phyloP scores from a whole-genome alignment of 140 eudicot species.

The Erigeron philadelphicus region DNA sequence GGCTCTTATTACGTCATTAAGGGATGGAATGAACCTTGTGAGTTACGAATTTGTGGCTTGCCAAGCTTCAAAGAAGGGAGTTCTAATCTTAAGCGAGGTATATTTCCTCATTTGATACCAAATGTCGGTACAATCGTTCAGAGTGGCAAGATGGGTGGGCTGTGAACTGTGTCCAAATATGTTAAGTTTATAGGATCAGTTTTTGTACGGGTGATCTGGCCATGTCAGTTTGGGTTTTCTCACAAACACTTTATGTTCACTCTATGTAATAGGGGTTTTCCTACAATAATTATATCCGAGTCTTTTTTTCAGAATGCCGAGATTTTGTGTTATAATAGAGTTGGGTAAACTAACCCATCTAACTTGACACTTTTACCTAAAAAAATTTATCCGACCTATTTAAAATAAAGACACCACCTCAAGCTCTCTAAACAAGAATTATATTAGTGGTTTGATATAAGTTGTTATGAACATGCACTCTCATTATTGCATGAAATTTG shows the following conservation, averaged over 20 bases:
- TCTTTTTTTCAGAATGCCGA: no score
- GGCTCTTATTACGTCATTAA: constrained; percentile 74
- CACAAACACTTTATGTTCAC: no score
- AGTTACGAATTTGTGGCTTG: constrained; percentile 86
- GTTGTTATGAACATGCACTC: not conserved
- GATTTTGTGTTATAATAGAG: no score
- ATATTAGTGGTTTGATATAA: no score
- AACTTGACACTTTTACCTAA: no score
- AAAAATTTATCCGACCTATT: no score
- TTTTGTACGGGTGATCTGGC: not conserved
- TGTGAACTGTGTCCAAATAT: not conserved
- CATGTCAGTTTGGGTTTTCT: no score
- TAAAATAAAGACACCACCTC: no score
- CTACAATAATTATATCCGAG: no score
- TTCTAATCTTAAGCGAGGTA: constrained; percentile 83
- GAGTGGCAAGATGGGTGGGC: not conserved
- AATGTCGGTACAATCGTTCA: not conserved
- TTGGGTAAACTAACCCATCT: no score
- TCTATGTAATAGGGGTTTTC: no score
- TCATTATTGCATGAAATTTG: not conserved
- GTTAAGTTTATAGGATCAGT: not conserved
- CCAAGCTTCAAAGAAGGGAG: constrained; percentile 77
- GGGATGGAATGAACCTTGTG: constrained; percentile 92
- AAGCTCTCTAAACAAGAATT: no score
- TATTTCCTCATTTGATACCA: not conserved